phyloP scores from a whole-genome alignment of 306 rosid genomes.

The Gastrolobium bilobum region DNA sequence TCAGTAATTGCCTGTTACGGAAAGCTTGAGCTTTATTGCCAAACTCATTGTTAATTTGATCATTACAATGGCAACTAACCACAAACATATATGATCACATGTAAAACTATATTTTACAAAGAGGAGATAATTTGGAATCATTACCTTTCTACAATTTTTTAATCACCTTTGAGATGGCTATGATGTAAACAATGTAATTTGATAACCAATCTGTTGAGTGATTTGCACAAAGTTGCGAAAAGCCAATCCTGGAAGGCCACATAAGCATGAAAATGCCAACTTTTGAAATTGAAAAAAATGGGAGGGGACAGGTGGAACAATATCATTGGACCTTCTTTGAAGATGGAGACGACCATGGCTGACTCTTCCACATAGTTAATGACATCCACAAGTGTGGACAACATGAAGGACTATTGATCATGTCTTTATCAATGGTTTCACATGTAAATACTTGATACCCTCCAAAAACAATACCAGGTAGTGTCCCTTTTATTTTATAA shows the following conservation, averaged over 20 bases:
- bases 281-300: neutral
- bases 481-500: neutral
- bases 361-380: constrained; percentile 34
- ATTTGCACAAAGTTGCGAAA: constrained; percentile 13
- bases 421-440: constrained; percentile 58
- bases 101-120: constrained; percentile 20
- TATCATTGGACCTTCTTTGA: constrained; percentile 46
- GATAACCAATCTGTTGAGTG: constrained; percentile 6
- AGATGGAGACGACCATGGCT: constrained; percentile 40
- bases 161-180: constrained; percentile 17
- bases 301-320: constrained; percentile 46
- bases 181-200: constrained; percentile 30
- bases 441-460: constrained; percentile 59
- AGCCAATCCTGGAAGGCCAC: constrained; percentile 52
- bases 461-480: constrained; percentile 43
- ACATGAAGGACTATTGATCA: constrained; percentile 48
- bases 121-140: constrained; percentile 50
- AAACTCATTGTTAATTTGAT: constrained; percentile 37
- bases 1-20: neutral
- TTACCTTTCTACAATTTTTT: constrained; percentile 36
- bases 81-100: constrained; percentile 43
- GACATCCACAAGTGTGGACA: constrained; percentile 41
- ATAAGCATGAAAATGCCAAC: constrained; percentile 10
- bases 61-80: constrained; percentile 45
- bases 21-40: constrained; percentile 11